A percentile compares a stretch with the other conserved stretches of the same genome.
Evolutionary conservation across 495 filamentous ascomycete genomes (phyloP).

Genomic region (Pseudevernia furfuracea): DNA sequence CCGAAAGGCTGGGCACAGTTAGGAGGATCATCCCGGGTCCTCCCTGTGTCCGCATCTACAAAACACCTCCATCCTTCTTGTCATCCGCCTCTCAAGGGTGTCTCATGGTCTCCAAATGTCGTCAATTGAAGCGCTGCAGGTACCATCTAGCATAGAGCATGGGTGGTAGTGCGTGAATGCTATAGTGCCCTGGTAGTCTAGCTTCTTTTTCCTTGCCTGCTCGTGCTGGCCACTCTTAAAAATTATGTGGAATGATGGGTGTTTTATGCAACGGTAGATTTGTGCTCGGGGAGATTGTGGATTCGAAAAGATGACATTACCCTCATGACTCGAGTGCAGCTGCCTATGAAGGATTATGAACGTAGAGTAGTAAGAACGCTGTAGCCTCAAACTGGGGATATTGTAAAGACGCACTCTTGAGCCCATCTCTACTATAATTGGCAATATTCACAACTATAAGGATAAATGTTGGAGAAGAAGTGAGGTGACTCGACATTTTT

Average conservation of each 20-base stretch:
- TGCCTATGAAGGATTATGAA: neutral
- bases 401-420: neutral
- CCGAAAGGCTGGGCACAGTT: conserved; percentile 81
- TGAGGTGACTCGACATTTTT: neutral
- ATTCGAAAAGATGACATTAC: conserved; percentile 7
- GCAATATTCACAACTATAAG: too few species aligned
- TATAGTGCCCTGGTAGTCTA: conserved; percentile 21
- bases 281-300: conserved; percentile 10
- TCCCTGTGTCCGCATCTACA: conserved; percentile 11
- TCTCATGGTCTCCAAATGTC: conserved; percentile 21
- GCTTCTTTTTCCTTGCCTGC: conserved; percentile 19
- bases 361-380: neutral
- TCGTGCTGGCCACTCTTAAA: conserved; percentile 12
- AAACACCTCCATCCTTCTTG: conserved; percentile 23
- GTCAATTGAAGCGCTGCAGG: conserved; percentile 23
- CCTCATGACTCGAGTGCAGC: conserved; percentile 1
- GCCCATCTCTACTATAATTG: too few species aligned
- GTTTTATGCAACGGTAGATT: conserved; percentile 20
- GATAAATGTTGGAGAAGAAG: neutral
- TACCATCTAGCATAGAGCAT: conserved; percentile 16
- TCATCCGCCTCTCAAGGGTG: conserved; percentile 12
- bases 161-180: conserved; percentile 15
- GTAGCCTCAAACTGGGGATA: neutral
- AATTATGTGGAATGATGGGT: conserved; percentile 23
- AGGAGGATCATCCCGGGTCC: conserved; percentile 32